Evolutionary conservation across 352 stramenopile genomes (phyloP).

Genomic region (Blastocystis sp.): DNA sequence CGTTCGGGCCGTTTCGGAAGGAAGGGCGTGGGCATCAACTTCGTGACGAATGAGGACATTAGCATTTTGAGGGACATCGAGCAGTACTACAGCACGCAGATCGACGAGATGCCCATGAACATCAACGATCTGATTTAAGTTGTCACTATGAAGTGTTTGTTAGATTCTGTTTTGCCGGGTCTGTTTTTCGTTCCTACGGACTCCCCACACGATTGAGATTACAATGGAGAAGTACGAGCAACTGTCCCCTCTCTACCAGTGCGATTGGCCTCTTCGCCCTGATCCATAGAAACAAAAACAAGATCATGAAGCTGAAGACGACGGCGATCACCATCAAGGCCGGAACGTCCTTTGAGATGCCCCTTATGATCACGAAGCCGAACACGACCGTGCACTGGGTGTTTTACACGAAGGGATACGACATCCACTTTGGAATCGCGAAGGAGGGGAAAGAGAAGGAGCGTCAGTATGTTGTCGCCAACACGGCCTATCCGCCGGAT

Average conservation of each 20-base stretch:
- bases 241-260: constrained; percentile 1
- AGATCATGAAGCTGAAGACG: constrained; percentile 25
- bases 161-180: not conserved
- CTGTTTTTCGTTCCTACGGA: not conserved
- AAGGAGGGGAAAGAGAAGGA: not conserved
- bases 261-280: not conserved
- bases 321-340: not conserved
- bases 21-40: constrained; percentile 96
- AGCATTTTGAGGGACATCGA: constrained; percentile 86
- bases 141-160: not conserved
- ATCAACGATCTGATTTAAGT: constrained; percentile 79
- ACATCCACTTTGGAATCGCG: constrained; percentile 40
- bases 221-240: constrained; percentile 33
- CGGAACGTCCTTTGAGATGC: constrained; percentile 5
- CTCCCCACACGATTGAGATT: not conserved
- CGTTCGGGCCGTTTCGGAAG: constrained; percentile 90
- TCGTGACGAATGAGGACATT: constrained; percentile 88
- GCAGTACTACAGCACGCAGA: constrained; percentile 87
- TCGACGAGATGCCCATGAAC: constrained; percentile 91
- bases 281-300: constrained; percentile 7
- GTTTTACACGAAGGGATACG: constrained; percentile 31
- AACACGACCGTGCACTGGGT: constrained; percentile 29
- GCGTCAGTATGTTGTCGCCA: not conserved
- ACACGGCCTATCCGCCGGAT: not conserved
- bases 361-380: constrained; percentile 26